Conservation (phyloP, 805 yeast genomes). For the Sungouiozyma ichnusensis region DNA sequence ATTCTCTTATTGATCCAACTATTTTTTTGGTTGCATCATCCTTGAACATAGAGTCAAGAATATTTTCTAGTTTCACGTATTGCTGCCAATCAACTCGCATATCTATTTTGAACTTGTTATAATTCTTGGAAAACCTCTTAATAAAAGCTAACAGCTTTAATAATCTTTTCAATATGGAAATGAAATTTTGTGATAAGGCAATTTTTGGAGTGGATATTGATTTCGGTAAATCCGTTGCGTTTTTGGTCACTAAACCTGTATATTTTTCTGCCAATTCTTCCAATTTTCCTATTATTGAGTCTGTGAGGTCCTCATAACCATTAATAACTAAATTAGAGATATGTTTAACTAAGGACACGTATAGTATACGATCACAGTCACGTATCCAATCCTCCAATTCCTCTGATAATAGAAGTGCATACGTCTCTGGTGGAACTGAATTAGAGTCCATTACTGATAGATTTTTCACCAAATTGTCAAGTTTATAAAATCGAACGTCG, state of each 20-base stretch:
- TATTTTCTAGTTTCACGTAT: slow-evolving; percentile 32
- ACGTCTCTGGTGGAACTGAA: slow-evolving; percentile 52
- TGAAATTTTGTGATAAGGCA: slow-evolving; percentile 42
- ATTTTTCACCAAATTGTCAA: slow-evolving; percentile 47
- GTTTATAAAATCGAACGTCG: slow-evolving; percentile 54
- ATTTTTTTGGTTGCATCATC: slow-evolving; percentile 9
- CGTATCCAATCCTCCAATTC: slow-evolving; percentile 50
- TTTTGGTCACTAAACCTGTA: slow-evolving; percentile 34
- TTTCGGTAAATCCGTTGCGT: slow-evolving; percentile 42
- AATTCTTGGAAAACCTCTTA: slow-evolving; percentile 38
- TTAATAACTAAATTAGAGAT: slow-evolving; percentile 46
- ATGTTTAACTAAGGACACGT: slow-evolving; percentile 43
- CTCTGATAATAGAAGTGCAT: slow-evolving; percentile 43
- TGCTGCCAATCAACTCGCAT: slow-evolving; percentile 52
- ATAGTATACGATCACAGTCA: slow-evolving; percentile 54
- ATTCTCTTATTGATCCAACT: slow-evolving; percentile 10
- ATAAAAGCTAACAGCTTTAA: slow-evolving; percentile 42
- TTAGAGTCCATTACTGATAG: slow-evolving; percentile 41
- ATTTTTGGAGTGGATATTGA: too few relatives aligned
- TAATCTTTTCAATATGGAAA: slow-evolving; percentile 42
- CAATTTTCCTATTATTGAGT: slow-evolving; percentile 42
- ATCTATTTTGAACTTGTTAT: slow-evolving; percentile 35
- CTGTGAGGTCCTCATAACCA: slow-evolving; percentile 7
- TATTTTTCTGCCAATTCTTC: slow-evolving; percentile 42
- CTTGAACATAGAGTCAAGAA: slow-evolving; percentile 14